Evolutionary conservation across 2,329 filamentous ascomycete genomes (phyloP).

Genomic region (Pseudogymnoascus sp.): DNA sequence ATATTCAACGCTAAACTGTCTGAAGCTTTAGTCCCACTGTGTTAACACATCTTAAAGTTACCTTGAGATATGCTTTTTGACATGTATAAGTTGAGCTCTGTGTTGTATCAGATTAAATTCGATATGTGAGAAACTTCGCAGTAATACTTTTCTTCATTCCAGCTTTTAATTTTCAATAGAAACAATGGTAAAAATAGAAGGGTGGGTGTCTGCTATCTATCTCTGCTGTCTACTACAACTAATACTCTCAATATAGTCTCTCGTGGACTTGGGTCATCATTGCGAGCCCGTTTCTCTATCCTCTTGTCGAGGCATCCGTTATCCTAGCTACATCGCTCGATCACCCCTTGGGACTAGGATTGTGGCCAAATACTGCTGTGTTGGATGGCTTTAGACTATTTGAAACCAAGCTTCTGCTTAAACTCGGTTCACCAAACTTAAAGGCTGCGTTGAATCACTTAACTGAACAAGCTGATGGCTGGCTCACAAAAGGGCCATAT

Average conservation of each 20-base stretch:
- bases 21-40: background rate
- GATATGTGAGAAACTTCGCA: background rate
- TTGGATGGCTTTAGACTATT: conserved; percentile 8
- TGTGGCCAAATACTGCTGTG: conserved; percentile 6
- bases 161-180: background rate
- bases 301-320: background rate
- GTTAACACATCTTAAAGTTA: background rate
- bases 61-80: background rate
- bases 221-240: background rate
- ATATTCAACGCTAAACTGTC: background rate
- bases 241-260: background rate
- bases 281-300: background rate
- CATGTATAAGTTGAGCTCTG: background rate
- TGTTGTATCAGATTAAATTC: background rate
- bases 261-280: background rate
- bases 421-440: background rate
- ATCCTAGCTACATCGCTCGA: background rate
- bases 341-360: background rate
- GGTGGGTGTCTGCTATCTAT: background rate
- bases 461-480: conserved; percentile 12
- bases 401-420: conserved; percentile 8
- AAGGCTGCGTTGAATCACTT: background rate
- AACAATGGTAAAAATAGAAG: background rate
- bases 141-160: background rate
- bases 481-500: conserved; percentile 23